These are phyloP conservation scores for Solanum hybrid DNA, from an alignment of 305 asterid species.

Conservation along the genomic window DNA sequence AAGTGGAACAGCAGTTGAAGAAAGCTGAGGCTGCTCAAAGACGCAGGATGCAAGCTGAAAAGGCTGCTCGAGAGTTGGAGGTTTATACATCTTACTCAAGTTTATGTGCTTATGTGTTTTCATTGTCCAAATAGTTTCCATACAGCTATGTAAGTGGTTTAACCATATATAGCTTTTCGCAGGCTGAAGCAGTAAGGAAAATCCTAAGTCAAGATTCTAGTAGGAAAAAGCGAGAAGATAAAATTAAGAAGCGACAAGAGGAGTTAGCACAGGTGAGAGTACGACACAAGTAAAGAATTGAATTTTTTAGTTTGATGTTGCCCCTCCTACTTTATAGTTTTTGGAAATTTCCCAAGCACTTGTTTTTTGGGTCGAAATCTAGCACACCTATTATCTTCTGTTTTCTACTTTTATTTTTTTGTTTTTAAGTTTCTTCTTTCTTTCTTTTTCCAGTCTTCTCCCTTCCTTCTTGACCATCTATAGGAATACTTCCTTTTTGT, in stretches of 20 bases:
- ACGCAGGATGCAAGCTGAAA: conserved; percentile 66
- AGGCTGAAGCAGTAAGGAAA: conserved; percentile 87
- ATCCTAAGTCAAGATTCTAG: conserved; percentile 85
- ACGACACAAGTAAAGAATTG: not conserved
- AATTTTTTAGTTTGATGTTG: not conserved
- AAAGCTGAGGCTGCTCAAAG: conserved; percentile 81
- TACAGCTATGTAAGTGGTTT: not conserved
- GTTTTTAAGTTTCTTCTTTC: not conserved
- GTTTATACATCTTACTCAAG: conserved; percentile 17
- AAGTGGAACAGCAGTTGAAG: conserved; percentile 68
- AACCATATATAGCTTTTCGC: not conserved
- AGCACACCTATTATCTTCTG: not conserved
- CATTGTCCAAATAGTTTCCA: not conserved
- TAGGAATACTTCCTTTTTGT: not conserved
- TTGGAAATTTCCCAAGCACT: not conserved
- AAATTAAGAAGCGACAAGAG: conserved; percentile 47
- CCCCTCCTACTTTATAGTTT: not conserved
- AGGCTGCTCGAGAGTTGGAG: conserved; percentile 83
- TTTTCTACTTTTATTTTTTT: not conserved
- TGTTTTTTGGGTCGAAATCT: not conserved
- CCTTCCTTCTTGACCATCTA: not conserved
- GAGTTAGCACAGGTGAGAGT: conserved; percentile 49
- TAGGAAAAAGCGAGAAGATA: conserved; percentile 74
- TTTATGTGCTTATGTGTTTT: not conserved
- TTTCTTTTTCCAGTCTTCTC: not conserved